Conservation (phyloP, 2,329 filamentous ascomycete genomes). For the Xylariomycetidae sp. region DNA sequence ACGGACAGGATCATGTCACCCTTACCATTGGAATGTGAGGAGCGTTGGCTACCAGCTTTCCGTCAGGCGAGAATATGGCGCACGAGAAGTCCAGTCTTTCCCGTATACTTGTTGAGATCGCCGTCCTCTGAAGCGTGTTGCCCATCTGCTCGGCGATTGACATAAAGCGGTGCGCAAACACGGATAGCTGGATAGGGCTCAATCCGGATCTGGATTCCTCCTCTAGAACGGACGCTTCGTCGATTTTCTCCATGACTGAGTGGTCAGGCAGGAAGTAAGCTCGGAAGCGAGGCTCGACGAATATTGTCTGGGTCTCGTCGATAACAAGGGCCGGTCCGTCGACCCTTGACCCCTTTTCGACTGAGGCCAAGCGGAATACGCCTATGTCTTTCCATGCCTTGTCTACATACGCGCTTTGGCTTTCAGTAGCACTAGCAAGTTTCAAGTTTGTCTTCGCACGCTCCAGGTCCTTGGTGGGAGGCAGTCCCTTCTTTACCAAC, state of each 20-base stretch:
- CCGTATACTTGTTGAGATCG: conserved; percentile 74
- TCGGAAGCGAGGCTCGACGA: conserved; percentile 47
- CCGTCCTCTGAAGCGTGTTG: conserved; percentile 71
- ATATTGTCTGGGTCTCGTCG: conserved; percentile 70
- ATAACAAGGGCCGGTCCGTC: conserved; percentile 50
- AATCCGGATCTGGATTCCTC: conserved; percentile 57
- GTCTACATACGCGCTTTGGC: conserved; percentile 2
- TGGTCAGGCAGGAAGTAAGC: conserved; percentile 28
- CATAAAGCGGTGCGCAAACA: conserved; percentile 81
- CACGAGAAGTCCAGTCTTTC: conserved; percentile 76
- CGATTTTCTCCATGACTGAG: conserved; percentile 31
- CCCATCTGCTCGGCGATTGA: conserved; percentile 83
- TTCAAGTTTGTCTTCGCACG: not conserved
- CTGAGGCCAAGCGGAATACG: conserved; percentile 22
- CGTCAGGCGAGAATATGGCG: conserved; percentile 69
- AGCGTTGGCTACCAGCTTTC: conserved; percentile 68
- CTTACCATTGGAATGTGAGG: conserved; percentile 74
- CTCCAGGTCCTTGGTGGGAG: conserved; percentile 12
- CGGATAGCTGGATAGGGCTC: conserved; percentile 69
- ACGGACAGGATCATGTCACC: too few relatives aligned
- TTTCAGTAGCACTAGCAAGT: conserved; percentile 1
- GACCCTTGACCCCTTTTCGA: conserved; percentile 18
- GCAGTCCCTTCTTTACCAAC: conserved; percentile 5
- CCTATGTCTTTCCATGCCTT: conserved; percentile 12
- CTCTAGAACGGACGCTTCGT: conserved; percentile 44